Base-by-base conservation (phyloP, 495 filamentous ascomycete species). In the Cladorrhinum samala region DNA sequence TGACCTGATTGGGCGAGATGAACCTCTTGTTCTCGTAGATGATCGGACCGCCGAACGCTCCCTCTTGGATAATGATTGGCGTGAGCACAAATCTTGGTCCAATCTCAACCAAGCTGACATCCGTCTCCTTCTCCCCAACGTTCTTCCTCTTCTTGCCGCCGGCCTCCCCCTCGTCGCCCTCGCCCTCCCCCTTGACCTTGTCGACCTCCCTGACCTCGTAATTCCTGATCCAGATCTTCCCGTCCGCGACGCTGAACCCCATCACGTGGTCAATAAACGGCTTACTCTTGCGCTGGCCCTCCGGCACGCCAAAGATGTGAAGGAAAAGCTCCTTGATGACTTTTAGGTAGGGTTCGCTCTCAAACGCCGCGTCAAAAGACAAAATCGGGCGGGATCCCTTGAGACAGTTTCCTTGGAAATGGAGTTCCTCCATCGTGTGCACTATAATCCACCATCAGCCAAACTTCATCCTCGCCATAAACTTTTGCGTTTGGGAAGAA, bases 21-120 rank as follows among this genome's bases (percentile, higher is more conserved):
- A 96, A 98, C 63, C 96, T 88, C 78, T 93, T 95, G 70, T 98
- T 98, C 80, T 97, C 91, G 73, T 95, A 97, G 57, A 98, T 91
- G 50, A 97, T 88, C 1, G 94, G 94, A 0, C 93, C 93, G 48
- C 93, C 93, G 60, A 99, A 99, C 55, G 86, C 89, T 24, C 87
- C 88, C 68, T 99, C 93, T 49, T 95, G 81, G 57, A 99, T 96
- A 42, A 97, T 82, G 54, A 97, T 97, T 2, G 94, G 93, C 43
- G 92, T 96, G 46, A 97, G 73, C 18, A 97, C 92, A 63, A 97
- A 95, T 45, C 93, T 79, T 4, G 94, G 92, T 1, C 93, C 94
- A 52, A 98, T 96, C 73, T 98, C 93, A 2, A 96, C 85, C 41
- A 98, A 74, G 41, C 77, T 86, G 13, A 97, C 64, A 56, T 94